phyloP scores from a whole-genome alignment of 306 rosid genomes.

The Canavalia ensiformis region DNA sequence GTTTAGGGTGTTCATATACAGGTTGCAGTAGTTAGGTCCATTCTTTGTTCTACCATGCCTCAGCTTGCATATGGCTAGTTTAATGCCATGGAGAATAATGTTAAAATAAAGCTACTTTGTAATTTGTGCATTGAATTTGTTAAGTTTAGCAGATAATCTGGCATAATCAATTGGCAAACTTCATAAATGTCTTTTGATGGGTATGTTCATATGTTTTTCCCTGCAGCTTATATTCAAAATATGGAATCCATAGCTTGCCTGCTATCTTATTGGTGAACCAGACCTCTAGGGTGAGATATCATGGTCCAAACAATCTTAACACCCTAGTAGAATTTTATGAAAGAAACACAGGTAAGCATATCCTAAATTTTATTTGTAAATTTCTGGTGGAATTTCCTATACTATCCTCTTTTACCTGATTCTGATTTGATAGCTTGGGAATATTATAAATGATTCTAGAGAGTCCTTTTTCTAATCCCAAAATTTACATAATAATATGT shows the following conservation, averaged over 20 bases:
- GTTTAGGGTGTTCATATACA: not conserved
- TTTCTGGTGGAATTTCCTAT: constrained; percentile 14
- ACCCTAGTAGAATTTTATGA: constrained; percentile 68
- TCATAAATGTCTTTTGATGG: constrained; percentile 2
- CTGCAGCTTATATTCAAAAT: constrained; percentile 74
- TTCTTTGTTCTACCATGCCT: constrained; percentile 18
- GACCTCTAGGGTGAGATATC: constrained; percentile 68
- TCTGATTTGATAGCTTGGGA: constrained; percentile 36
- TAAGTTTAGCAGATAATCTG: constrained; percentile 12
- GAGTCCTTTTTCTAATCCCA: not conserved
- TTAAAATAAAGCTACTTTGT: constrained; percentile 21
- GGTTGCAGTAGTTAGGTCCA: constrained; percentile 6
- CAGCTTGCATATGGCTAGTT: not conserved
- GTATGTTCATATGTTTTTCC: constrained; percentile 23
- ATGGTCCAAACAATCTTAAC: constrained; percentile 59
- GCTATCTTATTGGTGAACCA: constrained; percentile 73
- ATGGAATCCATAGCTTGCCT: constrained; percentile 81
- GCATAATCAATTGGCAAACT: constrained; percentile 21
- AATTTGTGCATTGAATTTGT: not conserved
- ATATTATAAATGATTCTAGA: not conserved
- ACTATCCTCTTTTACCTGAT: constrained; percentile 11
- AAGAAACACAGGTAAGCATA: constrained; percentile 68
- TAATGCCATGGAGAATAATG: constrained; percentile 22
- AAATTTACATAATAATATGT: not conserved
- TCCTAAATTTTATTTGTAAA: constrained; percentile 12